Percentiles rank a stretch among this genome's conserved stretches.
Evolutionary conservation across 768 basidiomycete genomes (phyloP).

Genomic region (Rickenella mellea): DNA sequence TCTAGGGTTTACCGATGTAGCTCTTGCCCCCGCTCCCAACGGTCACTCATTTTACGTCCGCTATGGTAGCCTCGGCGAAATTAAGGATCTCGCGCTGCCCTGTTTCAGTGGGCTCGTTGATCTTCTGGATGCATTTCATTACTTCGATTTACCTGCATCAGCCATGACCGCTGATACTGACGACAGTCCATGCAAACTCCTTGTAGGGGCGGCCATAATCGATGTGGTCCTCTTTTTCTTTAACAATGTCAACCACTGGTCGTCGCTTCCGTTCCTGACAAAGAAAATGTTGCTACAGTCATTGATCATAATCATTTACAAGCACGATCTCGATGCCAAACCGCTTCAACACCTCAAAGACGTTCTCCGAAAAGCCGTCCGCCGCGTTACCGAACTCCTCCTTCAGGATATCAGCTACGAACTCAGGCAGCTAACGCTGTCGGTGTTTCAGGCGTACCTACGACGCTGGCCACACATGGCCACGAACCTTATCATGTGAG

Average conservation of each 20-base stretch:
- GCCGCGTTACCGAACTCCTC: conserved; percentile 40
- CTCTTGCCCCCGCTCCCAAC: conserved; percentile 32
- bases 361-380: conserved; percentile 41
- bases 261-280: conserved; percentile 41
- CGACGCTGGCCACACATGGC: conserved; percentile 47
- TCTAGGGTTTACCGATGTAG: conserved; percentile 47
- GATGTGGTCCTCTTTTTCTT: conserved; percentile 50
- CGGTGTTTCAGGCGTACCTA: conserved; percentile 52
- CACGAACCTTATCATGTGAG: conserved; percentile 48
- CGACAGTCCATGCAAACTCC: conserved; percentile 30
- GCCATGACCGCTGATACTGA: conserved; percentile 35
- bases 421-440: conserved; percentile 54
- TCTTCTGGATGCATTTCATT: conserved; percentile 50
- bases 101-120: conserved; percentile 50
- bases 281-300: conserved; percentile 56
- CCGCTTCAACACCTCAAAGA: conserved; percentile 46
- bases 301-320: conserved; percentile 57
- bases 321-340: conserved; percentile 58
- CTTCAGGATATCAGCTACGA: conserved; percentile 53
- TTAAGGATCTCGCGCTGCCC: conserved; percentile 36
- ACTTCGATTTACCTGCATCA: conserved; percentile 36
- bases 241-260: conserved; percentile 33
- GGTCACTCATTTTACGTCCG: conserved; percentile 45
- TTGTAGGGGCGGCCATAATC: conserved; percentile 55
- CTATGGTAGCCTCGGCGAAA: conserved; percentile 36